Evolutionary conservation across 1,284 basidiomycete genomes (phyloP).

Genomic region (Irpex sp.): DNA sequence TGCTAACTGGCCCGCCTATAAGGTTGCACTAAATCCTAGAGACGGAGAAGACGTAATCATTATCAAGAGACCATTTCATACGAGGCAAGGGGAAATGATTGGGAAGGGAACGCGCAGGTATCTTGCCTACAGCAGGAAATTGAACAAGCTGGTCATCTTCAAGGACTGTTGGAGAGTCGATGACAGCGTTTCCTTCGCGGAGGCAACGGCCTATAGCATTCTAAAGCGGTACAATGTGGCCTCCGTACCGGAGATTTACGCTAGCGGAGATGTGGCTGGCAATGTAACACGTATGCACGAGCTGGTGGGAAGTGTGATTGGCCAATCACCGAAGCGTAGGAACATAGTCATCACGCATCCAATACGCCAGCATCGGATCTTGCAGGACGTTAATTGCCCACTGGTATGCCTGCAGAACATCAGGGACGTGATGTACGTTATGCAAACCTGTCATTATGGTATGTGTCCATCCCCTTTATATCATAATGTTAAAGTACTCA

Average conservation of each 20-base stretch:
- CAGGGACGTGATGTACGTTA: neutral
- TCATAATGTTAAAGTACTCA: neutral
- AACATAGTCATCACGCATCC: neutral
- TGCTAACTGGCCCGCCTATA: neutral
- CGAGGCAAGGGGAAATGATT: neutral
- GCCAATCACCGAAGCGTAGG: neutral
- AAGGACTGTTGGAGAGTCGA: conserved; percentile 1
- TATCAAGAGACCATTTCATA: neutral
- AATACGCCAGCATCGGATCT: neutral
- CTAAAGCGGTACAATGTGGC: neutral
- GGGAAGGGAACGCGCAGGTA: conserved; percentile 1
- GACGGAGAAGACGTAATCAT: neutral
- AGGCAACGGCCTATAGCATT: neutral
- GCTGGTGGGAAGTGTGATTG: neutral
- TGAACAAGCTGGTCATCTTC: neutral
- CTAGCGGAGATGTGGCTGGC: neutral
- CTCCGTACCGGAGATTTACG: neutral
- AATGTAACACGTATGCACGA: neutral
- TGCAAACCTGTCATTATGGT: neutral
- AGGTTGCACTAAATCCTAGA: neutral
- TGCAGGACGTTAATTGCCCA: neutral
- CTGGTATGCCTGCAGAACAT: neutral
- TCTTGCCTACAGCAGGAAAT: conserved; percentile 1
- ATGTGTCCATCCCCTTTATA: neutral
- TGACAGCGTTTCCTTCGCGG: neutral